Base-by-base conservation (phyloP, 805 yeast species). In the Myxozyma udenii region DNA sequence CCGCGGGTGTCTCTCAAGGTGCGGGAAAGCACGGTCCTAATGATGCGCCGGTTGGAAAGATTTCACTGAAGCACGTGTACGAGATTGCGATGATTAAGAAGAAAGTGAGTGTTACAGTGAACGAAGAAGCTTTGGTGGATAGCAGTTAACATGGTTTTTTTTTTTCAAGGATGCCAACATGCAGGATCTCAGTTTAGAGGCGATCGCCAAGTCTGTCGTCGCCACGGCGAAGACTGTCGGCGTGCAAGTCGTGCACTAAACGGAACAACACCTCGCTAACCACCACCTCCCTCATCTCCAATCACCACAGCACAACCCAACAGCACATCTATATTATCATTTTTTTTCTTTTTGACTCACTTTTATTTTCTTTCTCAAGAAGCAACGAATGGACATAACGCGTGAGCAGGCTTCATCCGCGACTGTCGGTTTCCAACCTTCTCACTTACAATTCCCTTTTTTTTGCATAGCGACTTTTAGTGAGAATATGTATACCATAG, bases 41-140 rank as follows among this genome's bases (percentile, higher is more conserved):
- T 43, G 57, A 58, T 42, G 62, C 65, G 2, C 61, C 60, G 5
- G 83, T 81, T 16, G 97, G 96, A 19, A 74, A 72, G 53, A 68
- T 80, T 33, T 81, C 90, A 16, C 76, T 93, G 63, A 93, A 93
- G 69, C 98, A 93, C 67, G 78, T 89, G 25, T 93, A 87, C 66
- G 98, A 91, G 71, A 86, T 93, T 62, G 98, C 98, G 33, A 85
- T 88, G 72, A 84, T 93, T 61, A 93, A 93, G 73, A 81, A 89
- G 68, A 84, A 67, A 43, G 65, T 62, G 33, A 3, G 32, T 19
- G 21, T 24, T 22, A 26, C 22, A 24, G n/a, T 47, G 38, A 37
- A 36, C 83, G 14, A 26, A 4, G 16, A 32, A 18, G 12, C 21
- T 41, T 36, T 46, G 22, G 39, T 22, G 23, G 2, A 14, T 7